A percentile compares a stretch with the other conserved stretches of the same genome.
These are phyloP conservation scores for Candida orba DNA, from an alignment of 805 yeast genomes.

Conservation along the genomic window DNA sequence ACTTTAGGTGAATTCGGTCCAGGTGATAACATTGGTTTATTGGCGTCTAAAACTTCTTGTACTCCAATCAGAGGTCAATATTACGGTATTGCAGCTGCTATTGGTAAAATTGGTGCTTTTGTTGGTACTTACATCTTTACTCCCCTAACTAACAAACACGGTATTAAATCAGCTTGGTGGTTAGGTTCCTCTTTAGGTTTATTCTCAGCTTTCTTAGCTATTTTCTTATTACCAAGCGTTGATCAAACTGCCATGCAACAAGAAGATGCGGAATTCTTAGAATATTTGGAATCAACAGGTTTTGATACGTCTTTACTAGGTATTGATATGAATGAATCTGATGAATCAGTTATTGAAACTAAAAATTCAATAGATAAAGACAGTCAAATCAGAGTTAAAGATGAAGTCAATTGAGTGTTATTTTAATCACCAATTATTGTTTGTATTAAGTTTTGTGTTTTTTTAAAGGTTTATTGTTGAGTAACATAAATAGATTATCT, in stretches of 20 bases:
- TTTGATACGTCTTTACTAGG: conserved; percentile 61
- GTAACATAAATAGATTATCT: too few species aligned
- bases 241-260: conserved; percentile 75
- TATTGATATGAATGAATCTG: conserved; percentile 3
- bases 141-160: conserved; percentile 57
- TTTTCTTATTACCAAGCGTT: conserved; percentile 70
- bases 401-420: too few species aligned
- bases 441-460: neutral
- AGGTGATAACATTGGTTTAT: conserved; percentile 84
- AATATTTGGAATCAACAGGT: conserved; percentile 60
- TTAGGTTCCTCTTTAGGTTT: conserved; percentile 72
- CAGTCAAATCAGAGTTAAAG: too few species aligned
- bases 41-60: conserved; percentile 81
- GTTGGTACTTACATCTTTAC: conserved; percentile 89
- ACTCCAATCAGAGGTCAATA: conserved; percentile 87
- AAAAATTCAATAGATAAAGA: neutral
- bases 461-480: too few species aligned
- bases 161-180: conserved; percentile 74
- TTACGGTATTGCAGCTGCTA: conserved; percentile 86
- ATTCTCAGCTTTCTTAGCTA: conserved; percentile 59
- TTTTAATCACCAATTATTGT: too few species aligned
- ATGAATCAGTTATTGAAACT: neutral
- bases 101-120: conserved; percentile 90
- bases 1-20: conserved; percentile 92
- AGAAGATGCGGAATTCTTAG: conserved; percentile 69